phyloP scores from a whole-genome alignment of 2,329 filamentous ascomycete species.

The Fusarium sp. region DNA sequence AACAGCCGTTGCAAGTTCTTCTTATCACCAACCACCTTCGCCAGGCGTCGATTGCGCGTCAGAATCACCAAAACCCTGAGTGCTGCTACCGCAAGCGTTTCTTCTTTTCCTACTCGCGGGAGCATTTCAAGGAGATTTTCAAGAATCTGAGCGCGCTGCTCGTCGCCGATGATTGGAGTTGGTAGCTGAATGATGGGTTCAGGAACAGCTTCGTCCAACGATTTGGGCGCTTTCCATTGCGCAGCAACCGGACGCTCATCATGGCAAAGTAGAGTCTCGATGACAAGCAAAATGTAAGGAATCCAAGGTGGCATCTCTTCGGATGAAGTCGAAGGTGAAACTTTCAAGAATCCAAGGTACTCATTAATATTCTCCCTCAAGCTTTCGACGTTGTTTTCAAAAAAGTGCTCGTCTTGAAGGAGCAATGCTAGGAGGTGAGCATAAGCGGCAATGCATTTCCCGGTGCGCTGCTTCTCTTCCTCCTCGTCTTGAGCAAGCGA shows the following conservation, averaged over 20 bases:
- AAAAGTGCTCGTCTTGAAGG: conserved; percentile 86
- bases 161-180: conserved; percentile 69
- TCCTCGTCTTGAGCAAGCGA: conserved; percentile 75
- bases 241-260: conserved; percentile 86
- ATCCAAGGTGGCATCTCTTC: conserved; percentile 95
- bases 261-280: conserved; percentile 91
- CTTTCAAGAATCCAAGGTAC: conserved; percentile 84
- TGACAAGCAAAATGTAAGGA: conserved; percentile 87
- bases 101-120: conserved; percentile 89
- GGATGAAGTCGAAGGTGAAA: conserved; percentile 74
- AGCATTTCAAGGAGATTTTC: conserved; percentile 85
- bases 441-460: conserved; percentile 82
- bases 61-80: conserved; percentile 89
- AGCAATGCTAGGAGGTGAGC: conserved; percentile 92
- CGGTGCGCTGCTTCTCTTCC: conserved; percentile 75
- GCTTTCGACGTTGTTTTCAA: conserved; percentile 80
- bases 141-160: conserved; percentile 80
- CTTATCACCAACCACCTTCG: conserved; percentile 85
- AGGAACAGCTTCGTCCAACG: conserved; percentile 64
- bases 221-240: conserved; percentile 74
- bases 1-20: conserved; percentile 92
- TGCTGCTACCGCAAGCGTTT: conserved; percentile 85
- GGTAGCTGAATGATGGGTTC: conserved; percentile 72
- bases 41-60: conserved; percentile 83
- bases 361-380: conserved; percentile 83